Conservation (phyloP, 169 alveolate genomes). For the Eimeria falciformis region DNA sequence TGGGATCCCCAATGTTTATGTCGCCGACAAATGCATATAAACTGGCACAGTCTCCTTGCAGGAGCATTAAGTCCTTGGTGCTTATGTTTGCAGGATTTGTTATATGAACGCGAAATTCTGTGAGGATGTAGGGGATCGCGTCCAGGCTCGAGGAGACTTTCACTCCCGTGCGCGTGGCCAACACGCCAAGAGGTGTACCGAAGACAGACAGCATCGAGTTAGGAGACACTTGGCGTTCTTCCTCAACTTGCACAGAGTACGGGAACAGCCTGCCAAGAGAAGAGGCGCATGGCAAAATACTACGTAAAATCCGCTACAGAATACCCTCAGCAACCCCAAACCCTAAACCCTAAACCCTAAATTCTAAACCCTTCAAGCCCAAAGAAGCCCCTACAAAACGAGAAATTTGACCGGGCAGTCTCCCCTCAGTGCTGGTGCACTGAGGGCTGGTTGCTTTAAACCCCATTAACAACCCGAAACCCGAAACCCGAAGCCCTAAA, state of each 20-base stretch:
- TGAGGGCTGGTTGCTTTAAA: too few species aligned
- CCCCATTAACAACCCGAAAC: not conserved
- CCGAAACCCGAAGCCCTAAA: slow-evolving; percentile 33
- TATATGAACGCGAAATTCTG: slow-evolving; percentile 14
- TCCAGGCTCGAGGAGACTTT: not conserved
- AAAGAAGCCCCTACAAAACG: not conserved
- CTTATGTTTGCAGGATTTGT: not conserved
- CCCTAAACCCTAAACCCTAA: slow-evolving; percentile 51
- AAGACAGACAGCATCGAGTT: not conserved
- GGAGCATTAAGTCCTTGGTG: slow-evolving; percentile 38
- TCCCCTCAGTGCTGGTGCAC: too few species aligned
- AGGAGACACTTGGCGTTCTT: slow-evolving; percentile 38
- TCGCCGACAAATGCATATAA: slow-evolving; percentile 69
- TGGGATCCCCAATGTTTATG: slow-evolving; percentile 33
- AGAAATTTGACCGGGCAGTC: not conserved
- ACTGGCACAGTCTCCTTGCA: slow-evolving; percentile 39
- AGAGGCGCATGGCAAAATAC: not conserved
- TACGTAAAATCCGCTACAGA: too few species aligned
- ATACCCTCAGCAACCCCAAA: slow-evolving; percentile 21
- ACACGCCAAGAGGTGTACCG: slow-evolving; percentile 35
- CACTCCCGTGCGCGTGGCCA: slow-evolving; percentile 14
- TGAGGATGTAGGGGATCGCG: slow-evolving; percentile 14
- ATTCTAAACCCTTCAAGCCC: not conserved
- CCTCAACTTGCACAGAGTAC: slow-evolving; percentile 54
- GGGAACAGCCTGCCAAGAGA: slow-evolving; percentile 27